phyloP scores from a whole-genome alignment of 176 grass and related monocot genomes.

The Zoysia japonica region DNA sequence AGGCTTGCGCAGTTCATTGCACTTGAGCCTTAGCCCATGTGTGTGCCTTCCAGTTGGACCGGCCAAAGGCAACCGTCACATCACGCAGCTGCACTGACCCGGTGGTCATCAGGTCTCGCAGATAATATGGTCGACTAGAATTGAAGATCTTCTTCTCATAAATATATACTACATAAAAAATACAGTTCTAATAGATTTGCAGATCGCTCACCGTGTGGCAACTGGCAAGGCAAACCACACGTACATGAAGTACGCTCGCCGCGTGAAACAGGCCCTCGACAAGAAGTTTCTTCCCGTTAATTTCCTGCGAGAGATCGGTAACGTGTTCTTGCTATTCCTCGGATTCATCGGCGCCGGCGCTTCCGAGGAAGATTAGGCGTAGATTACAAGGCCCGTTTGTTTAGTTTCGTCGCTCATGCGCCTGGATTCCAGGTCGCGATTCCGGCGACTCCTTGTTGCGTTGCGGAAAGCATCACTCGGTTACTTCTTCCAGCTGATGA shows the following conservation, averaged over 20 bases:
- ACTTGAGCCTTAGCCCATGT: constrained; percentile 16
- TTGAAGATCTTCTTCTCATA: neutral
- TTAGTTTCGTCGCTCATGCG: neutral
- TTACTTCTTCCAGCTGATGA: neutral
- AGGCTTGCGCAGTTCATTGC: neutral
- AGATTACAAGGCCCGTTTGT: constrained; percentile 31
- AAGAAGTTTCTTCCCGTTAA: constrained; percentile 31
- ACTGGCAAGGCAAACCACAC: neutral
- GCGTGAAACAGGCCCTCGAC: neutral
- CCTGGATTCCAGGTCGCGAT: constrained; percentile 28
- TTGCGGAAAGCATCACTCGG: neutral
- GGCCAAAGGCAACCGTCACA: constrained; percentile 12
- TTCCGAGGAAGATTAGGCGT: constrained; percentile 43
- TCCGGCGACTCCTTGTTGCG: constrained; percentile 31
- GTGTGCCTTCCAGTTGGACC: constrained; percentile 32
- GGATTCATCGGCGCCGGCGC: constrained; percentile 36
- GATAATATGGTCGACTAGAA: neutral
- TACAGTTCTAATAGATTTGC: neutral
- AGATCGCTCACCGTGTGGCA: constrained; percentile 6
- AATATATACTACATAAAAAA: neutral
- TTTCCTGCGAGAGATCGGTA: neutral
- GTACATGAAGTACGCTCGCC: neutral
- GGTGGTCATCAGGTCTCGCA: neutral
- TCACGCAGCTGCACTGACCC: neutral
- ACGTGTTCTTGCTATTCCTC: constrained; percentile 27